Percentiles rank a stretch among this genome's conserved stretches.
phyloP scores from a whole-genome alignment of 371 early-diverging fungal genomes.

The Umbelopsis sp. region DNA sequence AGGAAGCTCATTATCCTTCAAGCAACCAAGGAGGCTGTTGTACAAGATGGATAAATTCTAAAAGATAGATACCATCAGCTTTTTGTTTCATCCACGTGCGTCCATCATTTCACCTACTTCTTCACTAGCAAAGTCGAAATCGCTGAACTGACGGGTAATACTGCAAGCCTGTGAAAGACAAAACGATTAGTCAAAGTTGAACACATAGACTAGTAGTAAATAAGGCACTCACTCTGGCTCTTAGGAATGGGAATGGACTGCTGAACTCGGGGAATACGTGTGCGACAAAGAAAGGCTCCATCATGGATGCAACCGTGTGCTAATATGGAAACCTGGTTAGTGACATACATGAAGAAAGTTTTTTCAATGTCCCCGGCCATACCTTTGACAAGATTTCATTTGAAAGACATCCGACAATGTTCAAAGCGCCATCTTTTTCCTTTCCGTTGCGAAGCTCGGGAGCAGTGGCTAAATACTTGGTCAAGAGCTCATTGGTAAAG shows the following conservation, averaged over 20 bases:
- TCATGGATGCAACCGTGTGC: constrained; percentile 39
- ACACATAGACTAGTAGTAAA: background rate
- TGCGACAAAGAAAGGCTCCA: constrained; percentile 79
- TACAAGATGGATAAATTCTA: constrained; percentile 59
- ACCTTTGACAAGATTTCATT: constrained; percentile 43
- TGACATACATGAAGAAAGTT: background rate
- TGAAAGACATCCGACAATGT: constrained; percentile 64
- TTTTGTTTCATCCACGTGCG: constrained; percentile 21
- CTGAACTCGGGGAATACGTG: constrained; percentile 89
- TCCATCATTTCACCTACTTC: constrained; percentile 43
- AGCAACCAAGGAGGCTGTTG: constrained; percentile 62
- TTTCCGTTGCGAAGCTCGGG: constrained; percentile 58
- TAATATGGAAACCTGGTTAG: background rate
- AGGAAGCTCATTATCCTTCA: constrained; percentile 81
- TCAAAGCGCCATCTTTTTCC: constrained; percentile 77
- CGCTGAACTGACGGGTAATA: constrained; percentile 44
- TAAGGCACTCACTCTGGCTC: constrained; percentile 67
- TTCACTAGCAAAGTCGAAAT: constrained; percentile 43
- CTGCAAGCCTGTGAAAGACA: constrained; percentile 32
- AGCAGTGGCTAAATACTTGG: constrained; percentile 38
- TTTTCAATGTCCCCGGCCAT: background rate
- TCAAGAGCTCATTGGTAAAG: constrained; percentile 63
- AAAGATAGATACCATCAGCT: constrained; percentile 40
- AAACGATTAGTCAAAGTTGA: background rate
- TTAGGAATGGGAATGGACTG: constrained; percentile 76